Evolutionary conservation across 73 alveolate species (phyloP).

Genomic region (Stentor coeruleus): DNA sequence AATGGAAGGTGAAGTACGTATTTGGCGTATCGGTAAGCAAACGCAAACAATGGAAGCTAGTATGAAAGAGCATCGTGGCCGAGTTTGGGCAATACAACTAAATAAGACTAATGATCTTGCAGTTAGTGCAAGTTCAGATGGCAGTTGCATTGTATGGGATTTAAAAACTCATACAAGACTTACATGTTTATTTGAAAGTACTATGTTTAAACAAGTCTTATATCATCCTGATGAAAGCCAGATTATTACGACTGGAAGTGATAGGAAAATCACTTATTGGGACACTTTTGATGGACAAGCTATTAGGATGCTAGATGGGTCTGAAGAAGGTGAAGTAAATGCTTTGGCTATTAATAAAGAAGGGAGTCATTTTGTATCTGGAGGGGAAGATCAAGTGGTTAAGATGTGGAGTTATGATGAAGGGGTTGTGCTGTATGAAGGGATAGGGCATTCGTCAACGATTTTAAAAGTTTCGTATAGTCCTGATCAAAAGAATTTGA

Average conservation of each 20-base stretch:
- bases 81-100: conserved; percentile 76
- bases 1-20: conserved; percentile 96
- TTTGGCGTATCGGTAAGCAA: conserved; percentile 86
- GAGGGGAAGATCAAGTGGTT: conserved; percentile 91
- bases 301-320: conserved; percentile 90
- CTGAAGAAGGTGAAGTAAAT: conserved; percentile 93
- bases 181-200: conserved; percentile 96
- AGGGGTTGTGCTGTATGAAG: conserved; percentile 73
- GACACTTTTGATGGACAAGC: conserved; percentile 90
- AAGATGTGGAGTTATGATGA: conserved; percentile 92
- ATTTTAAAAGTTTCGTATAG: conserved; percentile 70
- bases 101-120: conserved; percentile 83
- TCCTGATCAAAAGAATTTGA: conserved; percentile 77
- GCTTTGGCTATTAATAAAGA: conserved; percentile 90
- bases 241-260: conserved; percentile 97
- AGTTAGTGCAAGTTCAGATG: conserved; percentile 96
- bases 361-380: conserved; percentile 90
- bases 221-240: conserved; percentile 98
- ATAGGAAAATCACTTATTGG: conserved; percentile 91
- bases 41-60: conserved; percentile 83
- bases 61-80: conserved; percentile 85
- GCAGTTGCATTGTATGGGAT: conserved; percentile 98
- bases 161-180: conserved; percentile 79
- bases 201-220: conserved; percentile 94
- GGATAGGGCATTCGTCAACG: conserved; percentile 87